Evolutionary conservation across 768 basidiomycete genomes (phyloP), one percentile per base, ranked within the genome.

Genomic region (Xerocomellus intermedius): DNA sequence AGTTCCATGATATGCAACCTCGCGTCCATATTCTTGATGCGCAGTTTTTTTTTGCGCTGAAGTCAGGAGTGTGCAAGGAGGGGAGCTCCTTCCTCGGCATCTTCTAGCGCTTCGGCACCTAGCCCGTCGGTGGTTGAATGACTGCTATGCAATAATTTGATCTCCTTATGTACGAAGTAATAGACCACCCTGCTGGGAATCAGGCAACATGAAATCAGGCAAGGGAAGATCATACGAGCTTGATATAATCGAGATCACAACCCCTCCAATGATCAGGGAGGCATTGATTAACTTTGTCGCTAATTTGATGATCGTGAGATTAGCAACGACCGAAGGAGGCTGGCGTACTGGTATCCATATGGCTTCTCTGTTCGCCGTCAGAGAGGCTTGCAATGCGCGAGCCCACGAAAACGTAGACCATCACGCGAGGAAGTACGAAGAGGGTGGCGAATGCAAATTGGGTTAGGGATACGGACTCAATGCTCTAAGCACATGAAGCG

Each of bases 391-490:
- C 88, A 41, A 92, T 81, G 26, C 82, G 82, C 2, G 86, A 86
- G 3, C 91, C 92, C 48, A 93, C 83, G 70, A 92, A 91, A 14
- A 86, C 83, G 55, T 88, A 82, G 26, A 94, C 75, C 32, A 86
- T 68, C 6, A 87, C 73, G 65, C 86, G 92, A 22, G 92, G 91
- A 42, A 84, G 81, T 9, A 84, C 75, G 64, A 83, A 84, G 42
- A 80, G 69, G 5, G 90, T 94, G 7, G 92, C 92, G 8, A 84
- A 64, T 44, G 83, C 71, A 65, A 94, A 94, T 72, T 93, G 90
- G 76, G 80, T 82, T 4, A 94, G 65, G 5, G 82, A 74, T 14
- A 94, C 90, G 6, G 87, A 73, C 67, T 84, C 79, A 51, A 94
- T 89, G 32, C 87, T 87, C 81, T 90, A 53, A 37, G 51, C 51